Percentiles rank a stretch among this genome's conserved stretches.
These are phyloP conservation scores for Metschnikowia chrysomelidarum DNA, from an alignment of 805 yeast genomes.

Conservation along the genomic window DNA sequence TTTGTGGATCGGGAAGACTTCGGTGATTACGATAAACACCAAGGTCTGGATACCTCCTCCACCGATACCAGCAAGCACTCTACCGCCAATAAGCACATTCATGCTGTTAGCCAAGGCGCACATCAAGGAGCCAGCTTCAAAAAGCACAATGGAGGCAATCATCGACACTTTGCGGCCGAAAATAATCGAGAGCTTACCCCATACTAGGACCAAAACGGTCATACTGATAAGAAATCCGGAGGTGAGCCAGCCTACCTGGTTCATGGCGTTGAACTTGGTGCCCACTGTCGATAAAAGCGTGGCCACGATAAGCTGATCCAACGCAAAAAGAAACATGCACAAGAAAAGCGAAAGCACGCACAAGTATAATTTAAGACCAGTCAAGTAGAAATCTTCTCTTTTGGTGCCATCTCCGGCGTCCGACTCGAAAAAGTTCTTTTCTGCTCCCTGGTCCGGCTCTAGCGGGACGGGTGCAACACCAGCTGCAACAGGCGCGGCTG, in stretches of 20 bases:
- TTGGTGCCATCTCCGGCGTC: constrained; percentile 45
- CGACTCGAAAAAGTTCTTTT: constrained; percentile 28
- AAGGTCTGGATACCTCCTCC: constrained; percentile 35
- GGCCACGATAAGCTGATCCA: constrained; percentile 40
- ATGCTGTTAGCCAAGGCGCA: constrained; percentile 36
- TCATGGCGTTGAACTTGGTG: constrained; percentile 32
- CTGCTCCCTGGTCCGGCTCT: constrained; percentile 6
- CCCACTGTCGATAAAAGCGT: constrained; percentile 36
- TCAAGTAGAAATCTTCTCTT: constrained; percentile 36
- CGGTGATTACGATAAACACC: constrained; percentile 29
- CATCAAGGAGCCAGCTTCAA: constrained; percentile 37
- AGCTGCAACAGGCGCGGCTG: neutral
- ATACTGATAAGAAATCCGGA: constrained; percentile 37
- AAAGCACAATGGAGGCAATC: constrained; percentile 24
- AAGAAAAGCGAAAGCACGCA: constrained; percentile 29
- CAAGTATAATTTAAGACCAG: constrained; percentile 25
- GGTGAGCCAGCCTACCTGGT: constrained; percentile 38
- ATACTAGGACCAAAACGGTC: constrained; percentile 33
- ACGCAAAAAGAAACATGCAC: constrained; percentile 34
- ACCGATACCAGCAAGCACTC: constrained; percentile 39
- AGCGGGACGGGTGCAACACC: constrained; percentile 2
- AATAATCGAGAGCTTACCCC: constrained; percentile 37
- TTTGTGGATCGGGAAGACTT: constrained; percentile 30
- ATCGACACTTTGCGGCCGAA: constrained; percentile 37
- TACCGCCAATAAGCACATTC: constrained; percentile 42